Base-by-base conservation (phyloP, 2,329 filamentous ascomycete genomes). In the Penicillium sp. region DNA sequence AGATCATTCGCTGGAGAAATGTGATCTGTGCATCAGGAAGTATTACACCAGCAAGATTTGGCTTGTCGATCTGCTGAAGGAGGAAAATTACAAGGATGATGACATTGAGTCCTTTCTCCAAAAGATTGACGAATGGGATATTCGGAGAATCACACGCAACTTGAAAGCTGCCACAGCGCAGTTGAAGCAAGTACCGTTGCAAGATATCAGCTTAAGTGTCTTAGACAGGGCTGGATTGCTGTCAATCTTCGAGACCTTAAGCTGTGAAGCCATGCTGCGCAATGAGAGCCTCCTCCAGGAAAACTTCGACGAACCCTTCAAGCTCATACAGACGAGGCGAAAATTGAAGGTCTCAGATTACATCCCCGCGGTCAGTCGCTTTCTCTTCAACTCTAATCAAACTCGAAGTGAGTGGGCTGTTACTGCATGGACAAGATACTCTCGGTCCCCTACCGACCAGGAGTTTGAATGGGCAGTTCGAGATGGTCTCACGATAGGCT, bases 381-480 rank as follows among this genome's bases (percentile, higher is more conserved):
- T 96, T 60, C 77, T 96, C 2, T 96, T 95, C 63, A 85, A 88
- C 57, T 74, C 81, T 27, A 83, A 92, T 54, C 71, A 76, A 19
- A 73, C 75, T 40, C 81, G 87, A 42, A 77, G 77, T 33, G 72
- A 76, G 35, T 95, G 90, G 79, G 89, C 88, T 1, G 73, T 77
- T 30, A 74, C 78, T 41, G 82, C 83, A 5, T 91, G 87, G 81
- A 76, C 77, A n/a, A 81, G 80, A 33, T 80, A 87, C 55, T 77
- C 80, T 40, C 77, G 81, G 11, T 75, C 78, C 16, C 78, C 95
- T 42, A 83, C 84, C 0, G 75, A 80, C 9, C 78, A 83, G 30
- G 87, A 93, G 56, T 97, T 95, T 65, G 88, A 95, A 36, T 95
- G 88, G 86, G 88, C 88, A 10, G 83, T 96, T 34, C 84, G 84